A percentile compares a stretch with the other conserved stretches of the same genome.
These are phyloP conservation scores for Blastobotrys raffinosifermentans DNA, from an alignment of 1,139 yeast species.

Conservation along the genomic window DNA sequence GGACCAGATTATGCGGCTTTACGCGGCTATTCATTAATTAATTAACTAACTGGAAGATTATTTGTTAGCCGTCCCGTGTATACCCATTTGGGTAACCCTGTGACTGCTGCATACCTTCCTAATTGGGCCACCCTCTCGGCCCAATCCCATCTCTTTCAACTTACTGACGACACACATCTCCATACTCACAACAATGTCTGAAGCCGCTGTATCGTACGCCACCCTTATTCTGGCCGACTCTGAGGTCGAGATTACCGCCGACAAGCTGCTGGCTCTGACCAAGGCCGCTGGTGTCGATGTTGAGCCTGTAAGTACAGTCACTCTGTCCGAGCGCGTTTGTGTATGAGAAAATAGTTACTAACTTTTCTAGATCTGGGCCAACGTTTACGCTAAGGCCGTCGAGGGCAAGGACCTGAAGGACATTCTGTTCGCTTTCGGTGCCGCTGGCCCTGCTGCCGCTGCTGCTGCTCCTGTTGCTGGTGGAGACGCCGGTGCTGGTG, in stretches of 20 bases:
- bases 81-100: too few relatives aligned
- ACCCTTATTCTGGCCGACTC: conserved; percentile 96
- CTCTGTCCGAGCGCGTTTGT: background rate
- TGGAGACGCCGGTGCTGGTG: conserved; percentile 59
- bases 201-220: conserved; percentile 68
- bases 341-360: background rate
- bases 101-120: too few relatives aligned
- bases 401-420: conserved; percentile 96
- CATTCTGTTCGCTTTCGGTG: conserved; percentile 69
- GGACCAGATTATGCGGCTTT: too few relatives aligned
- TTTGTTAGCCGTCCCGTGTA: too few relatives aligned
- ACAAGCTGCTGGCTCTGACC: conserved; percentile 76
- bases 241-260: conserved; percentile 85
- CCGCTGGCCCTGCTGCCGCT: conserved; percentile 57
- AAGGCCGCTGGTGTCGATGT: conserved; percentile 81
- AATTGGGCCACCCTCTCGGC: too few relatives aligned
- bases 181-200: conserved; percentile 41
- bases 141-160: too few relatives aligned
- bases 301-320: conserved; percentile 47
- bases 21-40: too few relatives aligned
- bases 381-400: conserved; percentile 91
- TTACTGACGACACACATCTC: too few relatives aligned
- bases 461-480: conserved; percentile 52
- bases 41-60: too few relatives aligned
- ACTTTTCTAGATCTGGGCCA: conserved; percentile 69